Base-by-base conservation (phyloP, 2,329 filamentous ascomycete species). In the Botrytis cinerea region DNA sequence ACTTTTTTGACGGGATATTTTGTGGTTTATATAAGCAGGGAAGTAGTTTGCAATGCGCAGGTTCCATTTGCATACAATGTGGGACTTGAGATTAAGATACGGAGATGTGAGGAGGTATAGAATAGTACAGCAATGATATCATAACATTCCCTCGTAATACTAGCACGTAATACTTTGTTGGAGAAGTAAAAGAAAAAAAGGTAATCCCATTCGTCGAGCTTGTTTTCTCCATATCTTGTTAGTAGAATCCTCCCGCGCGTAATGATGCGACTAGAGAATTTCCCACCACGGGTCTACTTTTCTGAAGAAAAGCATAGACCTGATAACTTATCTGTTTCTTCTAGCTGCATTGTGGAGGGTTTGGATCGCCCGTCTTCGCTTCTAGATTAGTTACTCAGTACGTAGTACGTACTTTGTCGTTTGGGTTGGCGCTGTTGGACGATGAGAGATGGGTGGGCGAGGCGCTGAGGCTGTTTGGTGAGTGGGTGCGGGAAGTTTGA, bases 51-150 rank as follows among this genome's bases (percentile, higher is more conserved):
- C 32, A 67, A 67, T 54, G 16, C 28, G 46, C 32, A 28, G 32
- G 22, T 54, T 40, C 43, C 35, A 8, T 22, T 57, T 68, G 64
- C 64, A 57, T 57, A 20, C 16, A 22, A 18, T 68, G 35, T 68
- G 48, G n/a, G 38, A 43, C 9, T n/a, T 43, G 25, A 25, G 16
- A 28, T 54, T 67, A 25, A n/a, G 48, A n/a, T n/a, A n/a, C 14
- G 48, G 51, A 20, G 43, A 40, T 32, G 25, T 51, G 14, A 40
- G 45, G 46, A n/a, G 4, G 25, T 67, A 67, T 38, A 54, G 35
- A 43, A 68, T 68, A 57, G 48, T 35, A 57, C 32, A 57, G 48
- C 64, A 68, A 68, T 68, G 48, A 68, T 57, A 57, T 43, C 18
- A 43, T 57, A 22, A 68, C 35, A 54, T 16, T 28, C 25, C 46